Evolutionary conservation across 768 basidiomycete species (phyloP).

Genomic region (Jaapia argillacea): DNA sequence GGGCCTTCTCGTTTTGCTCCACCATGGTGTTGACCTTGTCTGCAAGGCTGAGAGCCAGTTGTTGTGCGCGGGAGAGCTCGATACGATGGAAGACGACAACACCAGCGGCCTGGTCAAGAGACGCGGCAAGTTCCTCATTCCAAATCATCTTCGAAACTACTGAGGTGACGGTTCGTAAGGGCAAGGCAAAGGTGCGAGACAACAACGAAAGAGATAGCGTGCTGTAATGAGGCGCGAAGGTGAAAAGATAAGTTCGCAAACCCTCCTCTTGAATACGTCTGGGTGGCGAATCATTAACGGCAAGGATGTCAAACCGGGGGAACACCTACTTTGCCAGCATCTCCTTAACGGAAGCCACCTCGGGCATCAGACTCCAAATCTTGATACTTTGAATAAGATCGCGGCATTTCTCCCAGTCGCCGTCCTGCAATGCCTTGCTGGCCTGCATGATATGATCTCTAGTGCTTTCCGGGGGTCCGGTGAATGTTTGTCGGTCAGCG

Average conservation of each 20-base stretch:
- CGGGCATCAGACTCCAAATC: constrained; percentile 96
- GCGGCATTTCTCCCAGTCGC: constrained; percentile 94
- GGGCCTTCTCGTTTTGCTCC: constrained; percentile 85
- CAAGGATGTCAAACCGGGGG: not conserved
- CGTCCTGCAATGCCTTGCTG: constrained; percentile 89
- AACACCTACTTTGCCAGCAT: constrained; percentile 80
- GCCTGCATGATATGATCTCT: constrained; percentile 99
- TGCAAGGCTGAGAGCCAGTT: constrained; percentile 80
- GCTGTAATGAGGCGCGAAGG: constrained; percentile 91
- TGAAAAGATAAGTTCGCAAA: constrained; percentile 93
- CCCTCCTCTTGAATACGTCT: constrained; percentile 99
- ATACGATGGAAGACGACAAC: constrained; percentile 92
- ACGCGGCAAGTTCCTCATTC: constrained; percentile 90
- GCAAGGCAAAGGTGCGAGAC: constrained; percentile 79
- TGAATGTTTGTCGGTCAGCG: constrained; percentile 95
- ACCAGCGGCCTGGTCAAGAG: constrained; percentile 82
- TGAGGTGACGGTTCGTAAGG: constrained; percentile 74
- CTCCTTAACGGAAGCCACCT: constrained; percentile 77
- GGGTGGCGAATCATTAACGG: constrained; percentile 5
- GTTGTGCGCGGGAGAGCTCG: constrained; percentile 81
- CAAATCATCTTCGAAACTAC: constrained; percentile 98
- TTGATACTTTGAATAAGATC: constrained; percentile 95
- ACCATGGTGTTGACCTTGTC: constrained; percentile 82
- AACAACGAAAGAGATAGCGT: constrained; percentile 84
- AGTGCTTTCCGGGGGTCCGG: constrained; percentile 96